These are phyloP conservation scores for Dorcoceras hygrometricum DNA, from an alignment of 257 asterid species.

Conservation along the genomic window DNA sequence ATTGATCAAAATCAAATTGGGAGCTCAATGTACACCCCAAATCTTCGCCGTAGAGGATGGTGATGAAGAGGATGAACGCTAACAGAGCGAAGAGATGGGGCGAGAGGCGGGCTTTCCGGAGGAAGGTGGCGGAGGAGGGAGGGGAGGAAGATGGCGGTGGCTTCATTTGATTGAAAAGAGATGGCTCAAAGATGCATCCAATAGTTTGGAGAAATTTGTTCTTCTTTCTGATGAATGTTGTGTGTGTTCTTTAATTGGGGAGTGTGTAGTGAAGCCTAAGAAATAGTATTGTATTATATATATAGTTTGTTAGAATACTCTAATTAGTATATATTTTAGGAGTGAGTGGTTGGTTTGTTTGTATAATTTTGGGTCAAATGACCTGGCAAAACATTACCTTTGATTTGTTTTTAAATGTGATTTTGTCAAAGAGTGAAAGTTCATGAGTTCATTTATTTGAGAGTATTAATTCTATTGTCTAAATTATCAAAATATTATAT, in stretches of 20 bases:
- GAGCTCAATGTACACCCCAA: conserved; percentile 21
- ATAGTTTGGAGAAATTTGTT: not conserved
- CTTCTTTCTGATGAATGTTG: not conserved
- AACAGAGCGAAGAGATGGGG: conserved; percentile 40
- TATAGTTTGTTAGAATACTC: not conserved
- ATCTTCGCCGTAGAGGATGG: conserved; percentile 52
- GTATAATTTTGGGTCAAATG: not conserved
- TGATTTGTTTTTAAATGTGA: too few relatives aligned
- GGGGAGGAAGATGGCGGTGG: conserved; percentile 22
- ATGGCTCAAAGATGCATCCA: not conserved
- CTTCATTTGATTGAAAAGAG: not conserved
- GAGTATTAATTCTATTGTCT: too few relatives aligned
- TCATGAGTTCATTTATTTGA: too few relatives aligned
- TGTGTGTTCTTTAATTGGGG: not conserved
- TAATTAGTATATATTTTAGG: not conserved
- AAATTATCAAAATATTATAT: too few relatives aligned
- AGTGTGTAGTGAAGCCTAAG: not conserved
- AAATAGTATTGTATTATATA: not conserved
- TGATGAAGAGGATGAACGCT: conserved; percentile 52
- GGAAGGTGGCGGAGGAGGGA: not conserved
- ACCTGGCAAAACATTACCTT: not conserved
- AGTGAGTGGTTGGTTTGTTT: not conserved
- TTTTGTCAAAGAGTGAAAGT: too few relatives aligned
- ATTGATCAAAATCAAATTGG: not conserved
- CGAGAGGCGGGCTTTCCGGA: conserved; percentile 46